These are phyloP conservation scores for Opeltia flavorubescens DNA, from an alignment of 495 filamentous ascomycete genomes.

Conservation along the genomic window DNA sequence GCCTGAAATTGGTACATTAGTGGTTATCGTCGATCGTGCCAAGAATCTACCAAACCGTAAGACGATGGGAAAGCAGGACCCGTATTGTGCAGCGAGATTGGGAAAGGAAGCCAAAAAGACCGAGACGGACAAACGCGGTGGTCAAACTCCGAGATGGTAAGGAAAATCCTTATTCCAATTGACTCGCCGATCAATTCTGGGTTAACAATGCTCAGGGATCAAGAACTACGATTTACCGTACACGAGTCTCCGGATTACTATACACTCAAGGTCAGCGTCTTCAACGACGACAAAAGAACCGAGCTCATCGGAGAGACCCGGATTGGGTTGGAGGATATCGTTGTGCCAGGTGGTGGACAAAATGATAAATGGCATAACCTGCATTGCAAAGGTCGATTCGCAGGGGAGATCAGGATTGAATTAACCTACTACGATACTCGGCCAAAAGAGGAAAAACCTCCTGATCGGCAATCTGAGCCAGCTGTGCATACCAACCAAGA, in stretches of 20 bases:
- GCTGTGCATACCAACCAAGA: conserved; percentile 8
- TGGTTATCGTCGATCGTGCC: conserved; percentile 78
- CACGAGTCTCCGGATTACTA: conserved; percentile 95
- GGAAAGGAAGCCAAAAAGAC: conserved; percentile 99
- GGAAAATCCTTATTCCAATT: conserved; percentile 17
- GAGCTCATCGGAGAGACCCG: conserved; percentile 90
- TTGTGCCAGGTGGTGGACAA: conserved; percentile 78
- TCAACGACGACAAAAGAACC: conserved; percentile 95
- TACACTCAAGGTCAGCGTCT: conserved; percentile 84
- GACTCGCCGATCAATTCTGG: background rate
- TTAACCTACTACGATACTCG: conserved; percentile 91
- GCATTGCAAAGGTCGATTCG: conserved; percentile 80
- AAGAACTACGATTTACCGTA: conserved; percentile 89
- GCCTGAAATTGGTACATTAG: conserved; percentile 83
- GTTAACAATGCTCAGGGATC: conserved; percentile 52
- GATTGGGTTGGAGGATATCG: conserved; percentile 66
- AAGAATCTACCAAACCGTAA: conserved; percentile 95
- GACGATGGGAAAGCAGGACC: conserved; percentile 96
- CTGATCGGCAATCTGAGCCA: conserved; percentile 36
- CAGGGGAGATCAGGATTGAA: conserved; percentile 87
- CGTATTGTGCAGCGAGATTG: conserved; percentile 84
- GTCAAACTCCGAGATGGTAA: conserved; percentile 92
- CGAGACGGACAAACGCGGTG: conserved; percentile 81
- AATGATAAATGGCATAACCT: conserved; percentile 85
- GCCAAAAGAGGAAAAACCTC: conserved; percentile 54